These are phyloP conservation scores for Aspergillus terreus DNA, from an alignment of 2,329 filamentous ascomycete species.

Conservation along the genomic window DNA sequence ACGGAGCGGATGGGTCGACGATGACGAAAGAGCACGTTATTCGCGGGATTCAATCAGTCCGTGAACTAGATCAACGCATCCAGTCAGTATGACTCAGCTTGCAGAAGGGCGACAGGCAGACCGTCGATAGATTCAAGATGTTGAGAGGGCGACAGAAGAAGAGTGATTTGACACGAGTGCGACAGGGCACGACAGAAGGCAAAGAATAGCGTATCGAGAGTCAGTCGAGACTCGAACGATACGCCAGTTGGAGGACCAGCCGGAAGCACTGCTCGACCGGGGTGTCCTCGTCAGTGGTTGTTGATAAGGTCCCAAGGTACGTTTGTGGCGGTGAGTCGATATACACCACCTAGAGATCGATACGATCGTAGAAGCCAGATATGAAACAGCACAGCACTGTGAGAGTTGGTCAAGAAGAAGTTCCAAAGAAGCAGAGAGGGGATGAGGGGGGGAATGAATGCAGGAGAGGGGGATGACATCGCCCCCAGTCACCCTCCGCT, in stretches of 20 bases:
- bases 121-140: neutral
- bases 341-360: neutral
- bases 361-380: neutral
- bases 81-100: conserved; percentile 16
- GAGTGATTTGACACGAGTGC: neutral
- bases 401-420: neutral
- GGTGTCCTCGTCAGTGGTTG: conserved; percentile 6
- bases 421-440: conserved; percentile 6
- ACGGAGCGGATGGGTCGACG: conserved; percentile 18
- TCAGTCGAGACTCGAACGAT: conserved; percentile 17
- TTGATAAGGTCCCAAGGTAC: neutral
- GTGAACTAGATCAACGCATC: neutral
- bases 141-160: neutral
- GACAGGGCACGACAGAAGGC: neutral
- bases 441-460: conserved; percentile 12
- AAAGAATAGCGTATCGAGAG: conserved; percentile 2
- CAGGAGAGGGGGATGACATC: conserved; percentile 19
- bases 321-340: neutral
- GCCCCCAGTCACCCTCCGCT: conserved; percentile 16
- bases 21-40: conserved; percentile 4
- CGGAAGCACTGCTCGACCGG: conserved; percentile 22
- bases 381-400: neutral
- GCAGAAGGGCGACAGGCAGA: neutral
- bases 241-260: conserved; percentile 25
- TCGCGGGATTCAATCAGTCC: conserved; percentile 1